These are phyloP conservation scores for Cladosporium sp. DNA, from an alignment of 2,329 filamentous ascomycete species.

Conservation along the genomic window DNA sequence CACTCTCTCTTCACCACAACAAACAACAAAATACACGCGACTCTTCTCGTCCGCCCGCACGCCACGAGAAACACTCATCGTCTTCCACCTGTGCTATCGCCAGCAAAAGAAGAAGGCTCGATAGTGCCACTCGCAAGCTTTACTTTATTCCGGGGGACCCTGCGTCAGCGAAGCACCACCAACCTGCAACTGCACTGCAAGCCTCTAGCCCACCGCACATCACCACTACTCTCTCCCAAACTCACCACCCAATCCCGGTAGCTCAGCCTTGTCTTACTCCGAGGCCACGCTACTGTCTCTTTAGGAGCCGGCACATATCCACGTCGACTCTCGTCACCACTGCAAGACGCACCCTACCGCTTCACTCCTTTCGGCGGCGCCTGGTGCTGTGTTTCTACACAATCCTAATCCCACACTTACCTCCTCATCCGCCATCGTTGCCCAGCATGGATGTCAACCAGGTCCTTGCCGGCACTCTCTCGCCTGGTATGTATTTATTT, in stretches of 20 bases:
- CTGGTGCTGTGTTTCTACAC: conserved; percentile 1
- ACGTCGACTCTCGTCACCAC: not conserved
- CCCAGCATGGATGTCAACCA: conserved; percentile 91
- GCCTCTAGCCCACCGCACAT: not conserved
- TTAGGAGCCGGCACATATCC: not conserved
- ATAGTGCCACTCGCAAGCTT: not conserved
- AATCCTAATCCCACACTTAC: not conserved
- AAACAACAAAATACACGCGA: not conserved
- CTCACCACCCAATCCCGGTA: not conserved
- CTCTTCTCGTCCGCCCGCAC: not conserved
- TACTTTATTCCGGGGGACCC: not conserved
- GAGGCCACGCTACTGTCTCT: not conserved
- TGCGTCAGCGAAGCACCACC: conserved; percentile 10
- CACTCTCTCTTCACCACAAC: not conserved
- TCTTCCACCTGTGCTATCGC: not conserved
- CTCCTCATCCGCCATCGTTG: not conserved
- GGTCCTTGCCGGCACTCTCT: conserved; percentile 95
- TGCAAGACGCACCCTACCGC: not conserved
- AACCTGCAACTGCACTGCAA: not conserved
- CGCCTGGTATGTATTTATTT: conserved; percentile 64
- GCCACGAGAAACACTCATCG: not conserved
- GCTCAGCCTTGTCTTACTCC: conserved; percentile 1
- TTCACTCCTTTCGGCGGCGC: conserved; percentile 11
- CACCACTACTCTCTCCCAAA: not conserved
- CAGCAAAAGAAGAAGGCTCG: not conserved